Conservation (phyloP, 768 basidiomycete species). For the Pisolithus tinctorius region DNA sequence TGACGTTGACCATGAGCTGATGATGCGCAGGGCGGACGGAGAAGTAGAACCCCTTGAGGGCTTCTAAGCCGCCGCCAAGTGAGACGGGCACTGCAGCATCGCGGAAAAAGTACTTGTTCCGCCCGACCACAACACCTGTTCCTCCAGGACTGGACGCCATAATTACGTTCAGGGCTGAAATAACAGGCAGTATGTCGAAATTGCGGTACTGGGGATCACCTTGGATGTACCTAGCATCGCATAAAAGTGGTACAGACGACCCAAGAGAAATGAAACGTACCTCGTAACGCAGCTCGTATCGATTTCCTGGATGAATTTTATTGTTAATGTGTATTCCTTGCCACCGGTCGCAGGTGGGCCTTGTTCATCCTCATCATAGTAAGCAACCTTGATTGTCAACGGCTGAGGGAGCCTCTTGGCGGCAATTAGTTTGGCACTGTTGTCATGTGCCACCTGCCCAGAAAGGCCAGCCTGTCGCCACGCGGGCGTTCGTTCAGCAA, state of each 20-base stretch:
- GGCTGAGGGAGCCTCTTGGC: slow-evolving; percentile 35
- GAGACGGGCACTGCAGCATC: slow-evolving; percentile 20
- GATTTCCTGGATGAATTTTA: slow-evolving; percentile 37
- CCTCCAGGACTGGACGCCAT: slow-evolving; percentile 39
- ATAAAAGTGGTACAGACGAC: slow-evolving; percentile 5
- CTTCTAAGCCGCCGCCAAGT: slow-evolving; percentile 49
- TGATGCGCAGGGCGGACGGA: slow-evolving; percentile 35
- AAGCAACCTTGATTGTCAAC: slow-evolving; percentile 31
- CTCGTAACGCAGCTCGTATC: slow-evolving; percentile 35
- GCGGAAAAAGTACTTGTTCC: slow-evolving; percentile 49
- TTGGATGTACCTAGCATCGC: slow-evolving; percentile 33
- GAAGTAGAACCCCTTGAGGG: slow-evolving; percentile 47
- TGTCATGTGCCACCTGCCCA: slow-evolving; percentile 41
- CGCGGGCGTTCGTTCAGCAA: slow-evolving; percentile 37
- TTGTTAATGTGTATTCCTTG: slow-evolving; percentile 38
- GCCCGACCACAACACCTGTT: slow-evolving; percentile 45
- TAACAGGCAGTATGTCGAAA: slow-evolving; percentile 41
- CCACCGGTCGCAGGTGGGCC: slow-evolving; percentile 23
- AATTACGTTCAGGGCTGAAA: slow-evolving; percentile 46
- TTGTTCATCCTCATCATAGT: slow-evolving; percentile 41
- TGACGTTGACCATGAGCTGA: slow-evolving; percentile 50
- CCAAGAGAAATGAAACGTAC: slow-evolving; percentile 22
- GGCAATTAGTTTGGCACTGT: slow-evolving; percentile 40
- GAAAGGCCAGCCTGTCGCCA: slow-evolving; percentile 37
- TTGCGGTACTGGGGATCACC: slow-evolving; percentile 37